phyloP scores from a whole-genome alignment of 2,329 filamentous ascomycete genomes.

The Thielaviopsis punctulata region DNA sequence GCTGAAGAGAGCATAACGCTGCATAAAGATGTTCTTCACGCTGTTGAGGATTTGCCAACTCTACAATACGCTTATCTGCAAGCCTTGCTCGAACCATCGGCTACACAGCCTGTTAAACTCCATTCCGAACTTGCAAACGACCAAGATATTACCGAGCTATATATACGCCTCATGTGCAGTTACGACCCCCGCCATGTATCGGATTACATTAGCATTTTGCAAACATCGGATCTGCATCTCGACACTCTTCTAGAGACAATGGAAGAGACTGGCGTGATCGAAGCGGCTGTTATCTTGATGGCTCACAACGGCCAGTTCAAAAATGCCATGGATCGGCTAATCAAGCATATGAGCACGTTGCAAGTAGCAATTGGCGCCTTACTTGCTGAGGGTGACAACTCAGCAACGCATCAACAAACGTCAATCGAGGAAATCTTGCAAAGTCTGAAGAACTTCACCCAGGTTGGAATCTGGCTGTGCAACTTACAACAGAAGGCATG shows the following conservation, averaged over 20 bases:
- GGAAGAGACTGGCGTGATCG: slow-evolving; percentile 76
- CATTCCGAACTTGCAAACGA: slow-evolving; percentile 23
- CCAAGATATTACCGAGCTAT: slow-evolving; percentile 57
- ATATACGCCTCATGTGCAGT: slow-evolving; percentile 79
- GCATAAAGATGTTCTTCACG: slow-evolving; percentile 47
- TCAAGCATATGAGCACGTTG: slow-evolving; percentile 63
- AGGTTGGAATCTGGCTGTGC: slow-evolving; percentile 91
- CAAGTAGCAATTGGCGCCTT: slow-evolving; percentile 64
- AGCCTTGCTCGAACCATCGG: slow-evolving; percentile 50
- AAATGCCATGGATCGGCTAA: slow-evolving; percentile 68
- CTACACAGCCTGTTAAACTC: neutral
- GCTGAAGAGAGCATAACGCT: slow-evolving; percentile 44
- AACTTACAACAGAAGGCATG: slow-evolving; percentile 44
- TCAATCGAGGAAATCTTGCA: slow-evolving; percentile 57
- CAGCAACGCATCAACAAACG: slow-evolving; percentile 36
- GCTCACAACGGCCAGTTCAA: slow-evolving; percentile 71
- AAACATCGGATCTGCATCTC: slow-evolving; percentile 60
- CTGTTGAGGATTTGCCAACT: slow-evolving; percentile 41
- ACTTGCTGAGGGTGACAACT: slow-evolving; percentile 41
- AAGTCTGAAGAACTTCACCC: slow-evolving; percentile 72
- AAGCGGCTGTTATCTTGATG: slow-evolving; percentile 83
- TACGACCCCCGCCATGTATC: slow-evolving; percentile 72
- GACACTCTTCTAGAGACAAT: slow-evolving; percentile 71
- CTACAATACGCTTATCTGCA: slow-evolving; percentile 62
- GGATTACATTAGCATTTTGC: slow-evolving; percentile 62